phyloP scores from a whole-genome alignment of 345 rosid species.

The Populus pruinosa region DNA sequence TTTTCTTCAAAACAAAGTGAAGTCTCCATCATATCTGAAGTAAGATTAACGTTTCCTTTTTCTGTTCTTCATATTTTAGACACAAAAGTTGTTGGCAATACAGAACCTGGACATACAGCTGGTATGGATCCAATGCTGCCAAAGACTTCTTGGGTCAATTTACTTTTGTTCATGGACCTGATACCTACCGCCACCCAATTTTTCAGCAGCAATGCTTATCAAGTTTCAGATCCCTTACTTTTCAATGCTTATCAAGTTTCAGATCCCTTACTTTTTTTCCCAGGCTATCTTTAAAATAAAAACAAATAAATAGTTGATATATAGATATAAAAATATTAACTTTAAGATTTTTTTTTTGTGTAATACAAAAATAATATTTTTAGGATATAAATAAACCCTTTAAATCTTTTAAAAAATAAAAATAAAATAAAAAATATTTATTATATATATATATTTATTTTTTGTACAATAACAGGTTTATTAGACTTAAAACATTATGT shows the following conservation, averaged over 20 bases:
- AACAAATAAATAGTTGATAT: not conserved
- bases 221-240: not conserved
- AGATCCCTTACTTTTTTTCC: not conserved
- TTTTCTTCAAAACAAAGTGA: conserved; percentile 26
- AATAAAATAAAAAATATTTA: too few relatives aligned
- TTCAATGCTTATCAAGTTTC: not conserved
- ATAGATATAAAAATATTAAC: too few relatives aligned
- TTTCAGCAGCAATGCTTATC: not conserved
- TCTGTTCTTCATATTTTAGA: conserved; percentile 1
- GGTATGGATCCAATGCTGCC: not conserved
- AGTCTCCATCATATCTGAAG: conserved; percentile 17
- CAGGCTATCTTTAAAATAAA: not conserved
- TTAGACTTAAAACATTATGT: too few relatives aligned
- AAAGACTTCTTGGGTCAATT: not conserved
- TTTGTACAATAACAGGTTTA: too few relatives aligned
- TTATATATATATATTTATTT: too few relatives aligned
- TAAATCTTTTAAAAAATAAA: too few relatives aligned
- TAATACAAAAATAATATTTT: too few relatives aligned
- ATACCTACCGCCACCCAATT: not conserved
- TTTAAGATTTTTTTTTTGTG: too few relatives aligned
- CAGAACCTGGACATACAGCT: not conserved
- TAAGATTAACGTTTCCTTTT: conserved; percentile 15
- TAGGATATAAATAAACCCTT: too few relatives aligned
- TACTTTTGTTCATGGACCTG: not conserved
- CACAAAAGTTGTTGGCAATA: not conserved